phyloP scores from a whole-genome alignment of 73 alveolate genomes.

The Tetrahymena malaccensis region DNA sequence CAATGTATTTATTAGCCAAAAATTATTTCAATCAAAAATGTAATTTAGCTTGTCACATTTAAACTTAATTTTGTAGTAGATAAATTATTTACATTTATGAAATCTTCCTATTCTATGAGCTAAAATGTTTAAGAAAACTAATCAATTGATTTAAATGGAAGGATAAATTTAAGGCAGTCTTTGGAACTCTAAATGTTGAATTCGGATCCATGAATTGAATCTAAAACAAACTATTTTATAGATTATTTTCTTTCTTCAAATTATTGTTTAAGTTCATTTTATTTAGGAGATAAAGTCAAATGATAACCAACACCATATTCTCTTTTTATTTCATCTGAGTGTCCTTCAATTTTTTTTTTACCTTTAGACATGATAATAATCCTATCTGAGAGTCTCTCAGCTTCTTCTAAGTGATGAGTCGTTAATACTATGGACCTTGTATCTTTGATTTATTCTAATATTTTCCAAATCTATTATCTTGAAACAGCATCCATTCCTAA shows the following conservation, averaged over 20 bases:
- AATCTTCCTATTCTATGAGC: background rate
- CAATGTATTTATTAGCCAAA: too few species aligned
- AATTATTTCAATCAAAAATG: too few species aligned
- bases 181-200: slow-evolving; percentile 4
- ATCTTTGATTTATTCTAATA: slow-evolving; percentile 57
- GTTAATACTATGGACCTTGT: slow-evolving; percentile 71
- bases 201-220: background rate
- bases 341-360: slow-evolving; percentile 52
- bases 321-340: slow-evolving; percentile 55
- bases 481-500: slow-evolving; percentile 88
- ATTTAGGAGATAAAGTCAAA: slow-evolving; percentile 43
- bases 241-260: background rate
- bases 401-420: slow-evolving; percentile 85
- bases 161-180: background rate
- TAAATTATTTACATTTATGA: background rate
- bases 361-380: slow-evolving; percentile 82
- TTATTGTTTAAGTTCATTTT: background rate
- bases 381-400: slow-evolving; percentile 76
- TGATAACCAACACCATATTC: slow-evolving; percentile 83
- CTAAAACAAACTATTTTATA: background rate
- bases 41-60: background rate
- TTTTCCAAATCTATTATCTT: slow-evolving; percentile 88
- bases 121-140: background rate
- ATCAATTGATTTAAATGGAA: background rate
- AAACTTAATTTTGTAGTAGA: background rate